phyloP scores from a whole-genome alignment of 192 early-diverging fungal species.

The Linnemannia zychae region DNA sequence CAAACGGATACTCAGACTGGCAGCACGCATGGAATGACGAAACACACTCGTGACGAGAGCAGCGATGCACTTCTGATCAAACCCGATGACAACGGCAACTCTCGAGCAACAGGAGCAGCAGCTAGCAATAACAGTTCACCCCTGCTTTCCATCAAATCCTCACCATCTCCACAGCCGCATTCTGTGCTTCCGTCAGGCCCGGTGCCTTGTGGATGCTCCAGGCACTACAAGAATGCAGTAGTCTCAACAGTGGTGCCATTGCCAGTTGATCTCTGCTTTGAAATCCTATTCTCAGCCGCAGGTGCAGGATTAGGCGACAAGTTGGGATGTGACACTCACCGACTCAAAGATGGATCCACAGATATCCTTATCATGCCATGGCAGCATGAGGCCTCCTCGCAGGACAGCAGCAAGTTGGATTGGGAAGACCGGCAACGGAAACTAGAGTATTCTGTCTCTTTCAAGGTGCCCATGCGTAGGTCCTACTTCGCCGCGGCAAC shows the following conservation, averaged over 20 bases:
- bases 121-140: not conserved
- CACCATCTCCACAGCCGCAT: not conserved
- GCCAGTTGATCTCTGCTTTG: constrained; percentile 29
- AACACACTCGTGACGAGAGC: constrained; percentile 9
- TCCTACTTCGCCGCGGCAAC: not conserved
- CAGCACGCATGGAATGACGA: not conserved
- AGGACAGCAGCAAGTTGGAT: not conserved
- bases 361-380: constrained; percentile 32
- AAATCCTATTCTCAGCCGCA: constrained; percentile 30
- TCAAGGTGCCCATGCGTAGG: constrained; percentile 44
- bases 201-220: constrained; percentile 24
- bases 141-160: not conserved
- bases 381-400: constrained; percentile 3
- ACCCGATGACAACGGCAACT: not conserved
- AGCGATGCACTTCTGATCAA: not conserved
- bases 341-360: constrained; percentile 29
- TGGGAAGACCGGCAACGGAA: constrained; percentile 20
- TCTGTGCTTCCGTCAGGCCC: not conserved
- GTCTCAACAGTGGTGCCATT: constrained; percentile 22
- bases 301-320: constrained; percentile 27
- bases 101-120: not conserved
- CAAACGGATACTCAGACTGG: constrained; percentile 2
- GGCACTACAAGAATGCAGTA: constrained; percentile 33
- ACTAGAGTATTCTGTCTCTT: constrained; percentile 34
- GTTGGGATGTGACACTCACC: constrained; percentile 21